These are phyloP conservation scores for Aspergillus thermomutatus DNA, from an alignment of 2,329 filamentous ascomycete genomes.

Conservation along the genomic window DNA sequence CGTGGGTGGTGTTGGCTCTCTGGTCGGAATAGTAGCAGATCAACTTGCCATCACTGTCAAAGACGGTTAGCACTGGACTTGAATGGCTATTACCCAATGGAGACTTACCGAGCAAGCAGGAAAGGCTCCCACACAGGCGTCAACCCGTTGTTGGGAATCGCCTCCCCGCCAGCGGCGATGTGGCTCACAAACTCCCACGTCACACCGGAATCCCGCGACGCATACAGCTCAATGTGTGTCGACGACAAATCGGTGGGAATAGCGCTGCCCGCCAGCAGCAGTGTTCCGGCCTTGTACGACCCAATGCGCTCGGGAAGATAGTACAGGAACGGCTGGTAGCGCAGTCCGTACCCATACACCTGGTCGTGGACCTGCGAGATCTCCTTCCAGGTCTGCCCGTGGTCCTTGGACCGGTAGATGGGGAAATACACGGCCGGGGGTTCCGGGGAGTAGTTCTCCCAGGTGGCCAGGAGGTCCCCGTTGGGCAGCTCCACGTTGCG, in stretches of 20 bases:
- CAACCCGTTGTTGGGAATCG: conserved; percentile 60
- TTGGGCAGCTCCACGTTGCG: conserved; percentile 46
- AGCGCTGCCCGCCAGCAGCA: conserved; percentile 60
- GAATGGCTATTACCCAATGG: no score
- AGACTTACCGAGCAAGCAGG: conserved; percentile 49
- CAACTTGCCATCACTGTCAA: conserved; percentile 49
- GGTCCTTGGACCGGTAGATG: conserved; percentile 50
- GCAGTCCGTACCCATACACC: conserved; percentile 62
- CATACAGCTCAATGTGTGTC: conserved; percentile 69
- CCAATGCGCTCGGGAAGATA: conserved; percentile 58
- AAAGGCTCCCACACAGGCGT: conserved; percentile 74
- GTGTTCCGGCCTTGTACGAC: conserved; percentile 58
- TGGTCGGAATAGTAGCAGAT: conserved; percentile 71
- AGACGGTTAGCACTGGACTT: conserved; percentile 1
- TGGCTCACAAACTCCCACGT: conserved; percentile 67
- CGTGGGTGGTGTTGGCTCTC: conserved; percentile 57
- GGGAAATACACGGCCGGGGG: conserved; percentile 55
- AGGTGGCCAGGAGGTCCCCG: conserved; percentile 50
- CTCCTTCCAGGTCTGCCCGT: conserved; percentile 60
- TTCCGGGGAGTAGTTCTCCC: conserved; percentile 55
- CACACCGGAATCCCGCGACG: conserved; percentile 56
- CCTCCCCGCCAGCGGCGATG: conserved; percentile 62
- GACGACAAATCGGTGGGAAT: conserved; percentile 52
- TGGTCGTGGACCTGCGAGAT: conserved; percentile 62
- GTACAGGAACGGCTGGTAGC: conserved; percentile 68